Evolutionary conservation across 1,284 basidiomycete species (phyloP), one percentile per base, ranked within the genome.

Genomic region (Ganoderma lingzhi): DNA sequence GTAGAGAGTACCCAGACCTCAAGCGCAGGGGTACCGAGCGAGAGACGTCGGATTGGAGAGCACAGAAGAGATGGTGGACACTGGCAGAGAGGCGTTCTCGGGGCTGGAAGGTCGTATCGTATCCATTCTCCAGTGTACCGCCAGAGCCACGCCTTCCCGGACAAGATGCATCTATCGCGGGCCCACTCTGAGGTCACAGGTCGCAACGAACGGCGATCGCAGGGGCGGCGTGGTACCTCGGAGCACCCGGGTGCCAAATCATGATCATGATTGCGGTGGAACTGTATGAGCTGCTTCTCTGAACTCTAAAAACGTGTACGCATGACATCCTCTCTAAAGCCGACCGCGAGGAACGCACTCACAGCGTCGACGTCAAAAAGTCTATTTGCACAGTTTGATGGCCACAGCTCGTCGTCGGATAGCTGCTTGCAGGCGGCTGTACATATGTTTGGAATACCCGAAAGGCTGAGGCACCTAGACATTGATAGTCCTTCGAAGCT

Each of bases 261-360:
- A 61, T 42, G 59, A 61, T 61, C 23, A 28, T 61, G 59, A 61
- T 61, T 28, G 23, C 23, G 39, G 12, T 41, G 23, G 59, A 41
- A 28, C 28, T 56, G 53, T 61, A 14, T 6, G 37, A 1, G 23
- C 23, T 23, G 58, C 58, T 60, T 60, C 58, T 6, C 23, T 19
- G 37, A 39, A 23, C n/a, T 60, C 23, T 39, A 39, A 39, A 23
- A 32, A 14, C 1, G 8, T 39, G 8, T 6, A 4, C 9, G 45
- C n/a, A n/a, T 60, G 39, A 60, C 39, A 60, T 28, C 58, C 56
- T 35, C 30, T n/a, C 56, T 8, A 58, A 19, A 37, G 30, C 56
- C 35, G 56, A 19, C 23, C 35, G 30, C 32, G 56, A 19, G 17
- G 28, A 58, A 37, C 32, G 14, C 30, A 12, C 37, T 23, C 39